These are phyloP conservation scores for Cladophialophora yegresii DNA, from an alignment of 2,329 filamentous ascomycete species.

Conservation along the genomic window DNA sequence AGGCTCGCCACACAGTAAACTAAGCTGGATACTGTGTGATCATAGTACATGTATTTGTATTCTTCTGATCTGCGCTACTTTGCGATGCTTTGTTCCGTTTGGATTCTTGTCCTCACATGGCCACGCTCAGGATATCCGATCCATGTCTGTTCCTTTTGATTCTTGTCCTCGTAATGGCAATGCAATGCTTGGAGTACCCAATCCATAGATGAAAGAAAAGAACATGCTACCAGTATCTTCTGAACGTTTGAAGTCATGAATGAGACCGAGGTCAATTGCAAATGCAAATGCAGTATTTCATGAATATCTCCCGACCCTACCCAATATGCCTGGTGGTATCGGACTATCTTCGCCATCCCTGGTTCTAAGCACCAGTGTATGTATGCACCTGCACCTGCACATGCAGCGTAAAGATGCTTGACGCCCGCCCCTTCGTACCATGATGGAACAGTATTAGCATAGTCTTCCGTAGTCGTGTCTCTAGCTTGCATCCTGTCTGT, in stretches of 20 bases:
- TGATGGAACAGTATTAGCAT: not conserved
- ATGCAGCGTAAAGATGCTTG: not conserved
- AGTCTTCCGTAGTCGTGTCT: not conserved
- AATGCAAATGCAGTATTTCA: conserved; percentile 6
- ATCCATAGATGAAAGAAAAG: not conserved
- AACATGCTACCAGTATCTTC: not conserved
- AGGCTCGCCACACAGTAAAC: too few species aligned
- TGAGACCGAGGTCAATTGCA: not conserved
- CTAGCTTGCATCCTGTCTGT: not conserved
- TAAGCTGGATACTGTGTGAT: too few species aligned
- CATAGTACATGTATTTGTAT: too few species aligned
- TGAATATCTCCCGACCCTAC: not conserved
- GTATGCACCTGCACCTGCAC: not conserved
- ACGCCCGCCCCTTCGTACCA: not conserved
- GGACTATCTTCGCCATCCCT: not conserved
- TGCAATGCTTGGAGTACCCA: not conserved
- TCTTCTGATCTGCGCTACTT: too few species aligned
- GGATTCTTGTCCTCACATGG: not conserved
- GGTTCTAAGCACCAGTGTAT: not conserved
- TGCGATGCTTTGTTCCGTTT: too few species aligned
- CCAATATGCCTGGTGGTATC: not conserved
- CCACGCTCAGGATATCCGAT: too few species aligned
- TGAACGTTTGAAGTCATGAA: not conserved
- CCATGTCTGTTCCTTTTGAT: too few species aligned
- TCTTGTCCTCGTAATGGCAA: not conserved